Evolutionary conservation across 2,329 filamentous ascomycete genomes (phyloP), one percentile per base, ranked within the genome.

Genomic region (Xylaria sp.): DNA sequence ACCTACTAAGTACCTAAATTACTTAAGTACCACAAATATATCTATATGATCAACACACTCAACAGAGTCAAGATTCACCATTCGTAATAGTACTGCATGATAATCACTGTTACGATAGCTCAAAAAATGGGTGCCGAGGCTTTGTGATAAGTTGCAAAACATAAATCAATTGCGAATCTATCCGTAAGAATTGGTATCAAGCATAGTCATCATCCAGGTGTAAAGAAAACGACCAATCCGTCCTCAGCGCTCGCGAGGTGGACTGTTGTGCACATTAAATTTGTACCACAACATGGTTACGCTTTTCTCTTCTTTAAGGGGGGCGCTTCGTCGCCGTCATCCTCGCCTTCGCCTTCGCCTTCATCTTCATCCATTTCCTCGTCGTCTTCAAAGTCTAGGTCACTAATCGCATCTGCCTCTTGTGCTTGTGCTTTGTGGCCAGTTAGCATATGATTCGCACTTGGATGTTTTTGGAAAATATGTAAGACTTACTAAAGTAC

Each of bases 401-500:
- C 93, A 75, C 83, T 90, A 77, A 91, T 78, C 12, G 87, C 87
- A 60, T 90, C 90, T 65, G 88, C 83, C 75, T 93, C 91, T 78
- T 91, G 89, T 54, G 93, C 92, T 82, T 92, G 87, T 62, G 87
- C 90, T 89, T 78, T 21, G 62, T 21, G 44, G 65, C 60, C 61
- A 63, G 78, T 87, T 78, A 87, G 68, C n/a, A 50, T 40, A 12
- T 29, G 40, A 48, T 53, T 21, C 21, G 2, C 23, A 8, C 9
- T 3, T 12, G n/a, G n/a, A 48, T 13, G n/a, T 47, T 1, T 29
- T 40, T 10, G 13, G n/a, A 58, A 21, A 1, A 18, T 13, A 2
- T 10, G 27, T 12, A 51, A 37, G 2, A 88, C 92, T 82, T 84
- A 96, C 93, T 92, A 83, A 96, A 98, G 83, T 96, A 97, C 80